A percentile compares a stretch with the other conserved stretches of the same genome.
Evolutionary conservation across 1,284 basidiomycete species (phyloP).

Genomic region (Leucoagaricus sp.): DNA sequence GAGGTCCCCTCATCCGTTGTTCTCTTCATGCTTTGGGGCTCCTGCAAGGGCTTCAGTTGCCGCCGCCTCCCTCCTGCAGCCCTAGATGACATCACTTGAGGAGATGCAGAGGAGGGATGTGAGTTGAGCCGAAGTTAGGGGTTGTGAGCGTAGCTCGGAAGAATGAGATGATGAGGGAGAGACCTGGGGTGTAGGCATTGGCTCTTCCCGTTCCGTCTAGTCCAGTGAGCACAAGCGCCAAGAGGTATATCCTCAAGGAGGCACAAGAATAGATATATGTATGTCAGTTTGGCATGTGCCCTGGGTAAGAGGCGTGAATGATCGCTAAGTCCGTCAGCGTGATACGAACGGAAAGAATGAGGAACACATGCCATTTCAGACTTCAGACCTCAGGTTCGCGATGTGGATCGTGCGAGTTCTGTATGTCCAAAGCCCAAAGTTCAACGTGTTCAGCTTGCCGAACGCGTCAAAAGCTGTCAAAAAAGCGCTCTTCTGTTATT

Average conservation of each 20-base stretch:
- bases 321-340: neutral
- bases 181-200: neutral
- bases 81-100: slow-evolving; percentile 4
- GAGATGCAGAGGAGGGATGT: neutral
- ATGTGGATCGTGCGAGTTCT: neutral
- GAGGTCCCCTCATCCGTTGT: neutral
- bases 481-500: neutral
- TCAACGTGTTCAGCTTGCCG: neutral
- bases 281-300: neutral
- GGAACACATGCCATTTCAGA: neutral
- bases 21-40: neutral
- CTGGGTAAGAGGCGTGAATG: neutral
- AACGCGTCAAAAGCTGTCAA: neutral
- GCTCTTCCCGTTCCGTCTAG: neutral
- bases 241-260: neutral
- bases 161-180: neutral
- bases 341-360: neutral
- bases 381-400: neutral
- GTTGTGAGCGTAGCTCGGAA: neutral
- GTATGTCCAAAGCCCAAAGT: neutral
- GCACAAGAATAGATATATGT: neutral
- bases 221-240: neutral
- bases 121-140: neutral
- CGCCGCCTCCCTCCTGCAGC: slow-evolving; percentile 3
- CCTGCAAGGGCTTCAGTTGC: neutral